Conservation (phyloP, 2,329 filamentous ascomycete species). For the Didymella lethalis region DNA sequence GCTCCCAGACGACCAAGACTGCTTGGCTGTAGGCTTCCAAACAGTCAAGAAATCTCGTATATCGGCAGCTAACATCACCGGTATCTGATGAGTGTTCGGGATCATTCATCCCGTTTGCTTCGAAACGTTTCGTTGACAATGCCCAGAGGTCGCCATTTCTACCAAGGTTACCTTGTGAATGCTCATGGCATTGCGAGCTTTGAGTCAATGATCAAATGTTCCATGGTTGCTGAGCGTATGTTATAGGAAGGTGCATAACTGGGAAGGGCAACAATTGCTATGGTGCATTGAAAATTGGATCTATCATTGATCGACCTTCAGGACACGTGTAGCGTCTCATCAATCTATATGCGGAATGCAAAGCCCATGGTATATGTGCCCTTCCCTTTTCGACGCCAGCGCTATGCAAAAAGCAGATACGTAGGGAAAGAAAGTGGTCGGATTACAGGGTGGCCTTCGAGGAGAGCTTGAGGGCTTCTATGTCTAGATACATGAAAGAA, state of each 20-base stretch:
- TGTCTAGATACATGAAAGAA: constrained; percentile 26
- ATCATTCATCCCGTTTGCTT: constrained; percentile 10
- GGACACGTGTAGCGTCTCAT: constrained; percentile 19
- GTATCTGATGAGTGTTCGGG: background rate
- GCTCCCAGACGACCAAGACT: constrained; percentile 14
- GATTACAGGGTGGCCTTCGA: constrained; percentile 24
- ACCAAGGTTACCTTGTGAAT: constrained; percentile 2
- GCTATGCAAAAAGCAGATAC: constrained; percentile 33
- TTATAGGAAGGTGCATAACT: constrained; percentile 8
- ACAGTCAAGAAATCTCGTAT: constrained; percentile 20
- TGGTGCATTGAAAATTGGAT: constrained; percentile 29
- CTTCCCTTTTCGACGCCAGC: constrained; percentile 34
- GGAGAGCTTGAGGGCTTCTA: constrained; percentile 18
- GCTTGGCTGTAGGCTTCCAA: constrained; percentile 21
- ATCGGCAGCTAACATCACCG: constrained; percentile 10
- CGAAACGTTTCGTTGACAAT: constrained; percentile 11
- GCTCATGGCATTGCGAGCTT: constrained; percentile 2
- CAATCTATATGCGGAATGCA: constrained; percentile 25
- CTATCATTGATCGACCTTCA: constrained; percentile 21
- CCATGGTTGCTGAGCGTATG: background rate
- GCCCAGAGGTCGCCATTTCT: background rate
- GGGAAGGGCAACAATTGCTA: constrained; percentile 33
- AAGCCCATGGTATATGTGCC: constrained; percentile 25
- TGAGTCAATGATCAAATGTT: background rate
- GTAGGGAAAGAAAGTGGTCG: constrained; percentile 22